A percentile compares a stretch with the other conserved stretches of the same genome.
Conservation (phyloP, 495 filamentous ascomycete genomes). For the Chaetomium fimeti region DNA sequence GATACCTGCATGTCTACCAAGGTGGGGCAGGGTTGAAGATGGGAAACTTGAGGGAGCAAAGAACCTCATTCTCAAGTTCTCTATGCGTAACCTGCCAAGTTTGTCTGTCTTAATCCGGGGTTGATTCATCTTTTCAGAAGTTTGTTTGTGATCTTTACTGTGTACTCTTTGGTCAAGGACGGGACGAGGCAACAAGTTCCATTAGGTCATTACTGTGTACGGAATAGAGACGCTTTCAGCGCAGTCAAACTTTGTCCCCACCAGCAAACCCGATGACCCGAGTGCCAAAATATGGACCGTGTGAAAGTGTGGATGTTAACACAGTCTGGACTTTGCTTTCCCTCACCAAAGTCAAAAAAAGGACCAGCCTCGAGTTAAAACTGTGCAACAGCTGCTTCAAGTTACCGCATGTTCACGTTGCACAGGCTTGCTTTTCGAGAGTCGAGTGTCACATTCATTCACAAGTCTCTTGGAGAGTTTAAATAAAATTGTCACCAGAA, state of each 20-base stretch:
- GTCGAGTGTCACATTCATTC: conserved; percentile 15
- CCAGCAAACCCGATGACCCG: neutral
- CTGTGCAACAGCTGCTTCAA: conserved; percentile 4
- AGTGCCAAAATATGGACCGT: conserved; percentile 1
- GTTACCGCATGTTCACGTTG: conserved; percentile 4
- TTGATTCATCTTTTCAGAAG: too few relatives aligned
- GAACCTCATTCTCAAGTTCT: too few relatives aligned
- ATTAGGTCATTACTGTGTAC: too few relatives aligned
- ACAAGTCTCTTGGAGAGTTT: neutral
- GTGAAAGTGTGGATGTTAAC: neutral
- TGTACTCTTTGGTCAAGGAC: neutral
- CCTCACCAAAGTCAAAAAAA: neutral
- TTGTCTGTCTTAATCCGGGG: too few relatives aligned
- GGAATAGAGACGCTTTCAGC: too few relatives aligned
- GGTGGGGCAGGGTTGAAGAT: too few relatives aligned
- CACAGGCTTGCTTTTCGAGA: conserved; percentile 10
- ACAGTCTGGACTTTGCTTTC: conserved; percentile 7
- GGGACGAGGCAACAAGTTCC: neutral
- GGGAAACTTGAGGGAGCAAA: too few relatives aligned
- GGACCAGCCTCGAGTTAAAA: neutral
- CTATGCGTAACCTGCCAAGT: too few relatives aligned
- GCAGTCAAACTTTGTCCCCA: neutral
- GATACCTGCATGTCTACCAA: too few relatives aligned
- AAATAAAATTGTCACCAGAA: neutral
- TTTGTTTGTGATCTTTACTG: too few relatives aligned